phyloP scores from a whole-genome alignment of 108 stramenopile species.

The Discostella stelligeroides region DNA sequence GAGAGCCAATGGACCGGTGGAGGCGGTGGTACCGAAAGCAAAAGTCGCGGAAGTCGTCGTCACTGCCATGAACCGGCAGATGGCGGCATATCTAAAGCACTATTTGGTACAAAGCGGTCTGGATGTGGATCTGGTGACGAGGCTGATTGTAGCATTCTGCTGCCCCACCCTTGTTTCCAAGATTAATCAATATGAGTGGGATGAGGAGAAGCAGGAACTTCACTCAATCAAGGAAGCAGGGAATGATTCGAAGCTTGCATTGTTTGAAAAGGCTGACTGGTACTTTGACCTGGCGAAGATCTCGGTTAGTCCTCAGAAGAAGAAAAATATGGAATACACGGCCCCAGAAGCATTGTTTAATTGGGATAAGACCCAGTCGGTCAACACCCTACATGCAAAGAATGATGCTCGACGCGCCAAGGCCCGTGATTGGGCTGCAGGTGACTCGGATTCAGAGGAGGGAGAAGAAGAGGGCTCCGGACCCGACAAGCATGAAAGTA shows the following conservation, averaged over 20 bases:
- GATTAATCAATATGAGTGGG: background rate
- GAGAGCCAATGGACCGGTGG: too few species aligned
- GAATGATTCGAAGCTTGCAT: too few species aligned
- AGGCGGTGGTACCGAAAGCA: background rate
- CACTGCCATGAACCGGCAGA: too few species aligned
- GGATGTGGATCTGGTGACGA: background rate
- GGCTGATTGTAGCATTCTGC: background rate
- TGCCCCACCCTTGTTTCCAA: background rate
- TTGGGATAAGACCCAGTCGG: background rate
- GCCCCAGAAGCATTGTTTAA: background rate
- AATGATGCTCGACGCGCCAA: too few species aligned
- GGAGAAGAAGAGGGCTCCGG: too few species aligned
- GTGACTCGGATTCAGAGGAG: too few species aligned
- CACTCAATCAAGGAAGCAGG: too few species aligned
- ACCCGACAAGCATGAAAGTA: too few species aligned
- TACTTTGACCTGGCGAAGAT: background rate
- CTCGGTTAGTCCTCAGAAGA: background rate
- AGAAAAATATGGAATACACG: background rate
- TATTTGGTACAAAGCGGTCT: background rate
- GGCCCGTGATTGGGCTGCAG: too few species aligned
- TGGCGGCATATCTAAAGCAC: background rate
- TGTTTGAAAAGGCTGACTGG: background rate
- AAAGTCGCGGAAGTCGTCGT: too few species aligned
- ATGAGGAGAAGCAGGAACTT: background rate
- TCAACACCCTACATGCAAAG: slow-evolving; percentile 4